Evolutionary conservation across 1,139 yeast species (phyloP).

Genomic region (Yamadazyma trypodendri): DNA sequence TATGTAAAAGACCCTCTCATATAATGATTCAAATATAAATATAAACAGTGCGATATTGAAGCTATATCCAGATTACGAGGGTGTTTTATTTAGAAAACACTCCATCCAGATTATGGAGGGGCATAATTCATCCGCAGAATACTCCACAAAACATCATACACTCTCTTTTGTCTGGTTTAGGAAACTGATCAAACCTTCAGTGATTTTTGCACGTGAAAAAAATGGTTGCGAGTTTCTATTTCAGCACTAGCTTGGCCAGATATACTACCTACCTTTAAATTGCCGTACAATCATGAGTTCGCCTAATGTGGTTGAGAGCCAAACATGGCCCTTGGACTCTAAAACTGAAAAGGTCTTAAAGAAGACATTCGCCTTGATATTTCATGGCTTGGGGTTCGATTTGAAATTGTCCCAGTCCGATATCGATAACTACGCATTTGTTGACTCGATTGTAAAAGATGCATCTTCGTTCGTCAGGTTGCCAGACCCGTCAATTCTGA

Average conservation of each 20-base stretch:
- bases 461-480: conserved; percentile 7
- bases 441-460: conserved; percentile 13
- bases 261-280: neutral
- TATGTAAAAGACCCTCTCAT: no score
- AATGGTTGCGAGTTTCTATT: neutral
- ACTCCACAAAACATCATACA: no score
- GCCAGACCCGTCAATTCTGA: conserved; percentile 8
- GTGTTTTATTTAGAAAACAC: no score
- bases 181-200: no score
- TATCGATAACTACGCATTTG: conserved; percentile 11
- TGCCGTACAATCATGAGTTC: neutral
- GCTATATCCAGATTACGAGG: no score
- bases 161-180: no score
- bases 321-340: conserved; percentile 31
- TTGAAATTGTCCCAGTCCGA: conserved; percentile 32
- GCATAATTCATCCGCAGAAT: no score
- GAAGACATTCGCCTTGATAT: conserved; percentile 70
- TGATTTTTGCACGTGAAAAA: conserved; percentile 2
- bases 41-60: no score
- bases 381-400: conserved; percentile 61
- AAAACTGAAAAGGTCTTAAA: conserved; percentile 56
- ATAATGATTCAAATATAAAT: no score
- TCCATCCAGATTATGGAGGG: no score
- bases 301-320: neutral
- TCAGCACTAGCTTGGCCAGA: neutral